Percentiles rank a stretch among this genome's conserved stretches.
Conservation (phyloP, 2,329 filamentous ascomycete species). For the Venturiaceae sp. region DNA sequence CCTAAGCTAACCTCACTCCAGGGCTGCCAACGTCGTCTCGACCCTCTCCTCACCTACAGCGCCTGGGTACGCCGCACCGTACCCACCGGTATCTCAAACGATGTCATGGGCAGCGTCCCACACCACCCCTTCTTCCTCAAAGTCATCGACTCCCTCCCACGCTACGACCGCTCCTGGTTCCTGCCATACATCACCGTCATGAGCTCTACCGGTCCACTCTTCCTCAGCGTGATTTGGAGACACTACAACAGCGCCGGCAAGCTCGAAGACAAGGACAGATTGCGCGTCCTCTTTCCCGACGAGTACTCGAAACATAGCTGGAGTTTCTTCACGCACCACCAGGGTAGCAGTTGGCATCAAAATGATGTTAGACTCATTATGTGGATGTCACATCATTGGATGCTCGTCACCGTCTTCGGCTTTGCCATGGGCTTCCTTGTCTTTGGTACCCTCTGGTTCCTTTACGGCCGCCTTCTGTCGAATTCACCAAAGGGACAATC, state of each 20-base stretch:
- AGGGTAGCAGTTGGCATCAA: slow-evolving; percentile 57
- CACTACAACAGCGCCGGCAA: slow-evolving; percentile 53
- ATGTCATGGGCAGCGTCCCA: slow-evolving; percentile 65
- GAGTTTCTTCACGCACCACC: slow-evolving; percentile 62
- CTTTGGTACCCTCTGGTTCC: slow-evolving; percentile 41
- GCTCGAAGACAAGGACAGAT: slow-evolving; percentile 38
- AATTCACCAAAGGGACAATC: slow-evolving; percentile 1
- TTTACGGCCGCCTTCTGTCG: slow-evolving; percentile 31
- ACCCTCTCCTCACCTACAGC: slow-evolving; percentile 58
- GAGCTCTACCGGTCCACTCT: slow-evolving; percentile 68
- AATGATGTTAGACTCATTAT: slow-evolving; percentile 55
- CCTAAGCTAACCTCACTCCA: slow-evolving; percentile 16
- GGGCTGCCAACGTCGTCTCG: slow-evolving; percentile 60
- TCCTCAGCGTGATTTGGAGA: slow-evolving; percentile 66
- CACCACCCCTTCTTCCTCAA: slow-evolving; percentile 66
- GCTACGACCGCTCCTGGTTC: slow-evolving; percentile 60
- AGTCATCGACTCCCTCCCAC: slow-evolving; percentile 57
- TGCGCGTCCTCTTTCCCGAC: slow-evolving; percentile 59
- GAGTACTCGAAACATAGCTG: slow-evolving; percentile 60
- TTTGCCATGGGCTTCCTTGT: slow-evolving; percentile 41
- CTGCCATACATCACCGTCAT: slow-evolving; percentile 70
- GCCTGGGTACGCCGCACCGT: slow-evolving; percentile 62
- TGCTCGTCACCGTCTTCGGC: slow-evolving; percentile 45
- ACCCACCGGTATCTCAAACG: slow-evolving; percentile 73
- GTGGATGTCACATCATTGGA: slow-evolving; percentile 49